These are phyloP conservation scores for Pseudohyphozyma bogoriensis DNA, from an alignment of 768 basidiomycete species.

Conservation along the genomic window DNA sequence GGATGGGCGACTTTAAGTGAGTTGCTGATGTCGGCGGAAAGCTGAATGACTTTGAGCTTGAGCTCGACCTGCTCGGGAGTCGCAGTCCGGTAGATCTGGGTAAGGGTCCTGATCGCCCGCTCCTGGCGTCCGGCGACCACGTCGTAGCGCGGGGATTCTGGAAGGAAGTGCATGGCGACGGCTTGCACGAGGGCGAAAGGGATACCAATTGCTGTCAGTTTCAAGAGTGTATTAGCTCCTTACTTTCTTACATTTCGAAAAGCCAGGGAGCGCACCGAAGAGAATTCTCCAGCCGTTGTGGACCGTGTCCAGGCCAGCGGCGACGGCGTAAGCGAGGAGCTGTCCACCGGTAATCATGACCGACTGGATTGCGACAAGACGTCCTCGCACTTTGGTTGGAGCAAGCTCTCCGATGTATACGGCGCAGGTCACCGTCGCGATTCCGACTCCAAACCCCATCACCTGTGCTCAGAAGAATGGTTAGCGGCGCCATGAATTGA, in stretches of 20 bases:
- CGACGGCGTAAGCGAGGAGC: slow-evolving; percentile 2
- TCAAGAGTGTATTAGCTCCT: too few species aligned
- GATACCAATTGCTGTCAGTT: background rate
- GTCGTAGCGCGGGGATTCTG: slow-evolving; percentile 7
- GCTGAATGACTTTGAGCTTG: slow-evolving; percentile 53
- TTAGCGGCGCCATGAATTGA: background rate
- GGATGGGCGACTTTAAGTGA: slow-evolving; percentile 7
- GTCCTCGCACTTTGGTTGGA: background rate
- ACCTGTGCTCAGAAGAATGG: background rate
- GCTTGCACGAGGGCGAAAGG: slow-evolving; percentile 3
- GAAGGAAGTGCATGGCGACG: slow-evolving; percentile 10
- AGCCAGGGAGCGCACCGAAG: too few species aligned
- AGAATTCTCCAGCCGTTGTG: slow-evolving; percentile 7
- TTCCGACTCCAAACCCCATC: slow-evolving; percentile 1
- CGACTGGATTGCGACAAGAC: slow-evolving; percentile 6
- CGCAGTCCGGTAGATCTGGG: slow-evolving; percentile 37
- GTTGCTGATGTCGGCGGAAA: slow-evolving; percentile 17
- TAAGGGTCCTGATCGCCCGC: background rate
- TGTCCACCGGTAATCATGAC: slow-evolving; percentile 10
- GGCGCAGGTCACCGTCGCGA: slow-evolving; percentile 6
- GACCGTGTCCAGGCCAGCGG: slow-evolving; percentile 2
- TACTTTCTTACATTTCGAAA: too few species aligned
- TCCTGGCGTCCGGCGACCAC: background rate
- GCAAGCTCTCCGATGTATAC: slow-evolving; percentile 5
- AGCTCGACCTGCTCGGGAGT: slow-evolving; percentile 55